A percentile compares a stretch with the other conserved stretches of the same genome.
These are phyloP conservation scores for Neurospora sp. DNA, from an alignment of 2,329 filamentous ascomycete species.

Conservation along the genomic window DNA sequence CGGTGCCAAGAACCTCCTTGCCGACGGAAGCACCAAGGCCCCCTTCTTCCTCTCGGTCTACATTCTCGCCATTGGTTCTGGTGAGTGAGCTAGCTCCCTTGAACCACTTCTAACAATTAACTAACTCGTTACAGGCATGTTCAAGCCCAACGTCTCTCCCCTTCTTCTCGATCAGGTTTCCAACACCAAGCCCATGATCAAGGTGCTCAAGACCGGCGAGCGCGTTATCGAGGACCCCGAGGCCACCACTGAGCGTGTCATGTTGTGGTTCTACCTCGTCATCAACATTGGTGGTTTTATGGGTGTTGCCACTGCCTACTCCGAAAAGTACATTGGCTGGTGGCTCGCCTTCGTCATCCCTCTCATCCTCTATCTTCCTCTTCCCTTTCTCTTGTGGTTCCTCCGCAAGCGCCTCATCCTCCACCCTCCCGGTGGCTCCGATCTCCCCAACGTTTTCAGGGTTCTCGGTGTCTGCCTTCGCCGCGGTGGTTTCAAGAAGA, in stretches of 20 bases:
- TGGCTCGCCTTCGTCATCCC: slow-evolving; percentile 33
- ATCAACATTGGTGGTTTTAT: slow-evolving; percentile 45
- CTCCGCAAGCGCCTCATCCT: slow-evolving; percentile 32
- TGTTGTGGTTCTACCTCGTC: slow-evolving; percentile 51
- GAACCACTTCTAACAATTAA: not conserved
- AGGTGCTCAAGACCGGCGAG: slow-evolving; percentile 44
- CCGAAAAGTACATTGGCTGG: slow-evolving; percentile 41
- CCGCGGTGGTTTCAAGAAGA: slow-evolving; percentile 27
- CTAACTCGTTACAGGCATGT: slow-evolving; percentile 30
- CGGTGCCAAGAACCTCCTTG: slow-evolving; percentile 35
- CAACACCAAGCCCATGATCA: slow-evolving; percentile 42
- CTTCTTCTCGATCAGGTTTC: slow-evolving; percentile 57
- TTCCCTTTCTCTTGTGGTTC: slow-evolving; percentile 31
- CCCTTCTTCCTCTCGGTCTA: slow-evolving; percentile 53
- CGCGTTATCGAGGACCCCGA: slow-evolving; percentile 60
- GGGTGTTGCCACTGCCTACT: slow-evolving; percentile 40
- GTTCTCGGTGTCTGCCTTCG: slow-evolving; percentile 30
- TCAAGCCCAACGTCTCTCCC: slow-evolving; percentile 65
- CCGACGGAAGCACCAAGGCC: slow-evolving; percentile 35
- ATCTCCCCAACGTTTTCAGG: slow-evolving; percentile 32
- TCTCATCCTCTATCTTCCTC: slow-evolving; percentile 30
- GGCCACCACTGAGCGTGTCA: slow-evolving; percentile 54
- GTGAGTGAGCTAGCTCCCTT: slow-evolving; percentile 26
- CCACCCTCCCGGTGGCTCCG: slow-evolving; percentile 34
- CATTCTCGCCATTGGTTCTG: slow-evolving; percentile 49